phyloP scores from a whole-genome alignment of 2,329 filamentous ascomycete species.

The Coniochaeta sp. region DNA sequence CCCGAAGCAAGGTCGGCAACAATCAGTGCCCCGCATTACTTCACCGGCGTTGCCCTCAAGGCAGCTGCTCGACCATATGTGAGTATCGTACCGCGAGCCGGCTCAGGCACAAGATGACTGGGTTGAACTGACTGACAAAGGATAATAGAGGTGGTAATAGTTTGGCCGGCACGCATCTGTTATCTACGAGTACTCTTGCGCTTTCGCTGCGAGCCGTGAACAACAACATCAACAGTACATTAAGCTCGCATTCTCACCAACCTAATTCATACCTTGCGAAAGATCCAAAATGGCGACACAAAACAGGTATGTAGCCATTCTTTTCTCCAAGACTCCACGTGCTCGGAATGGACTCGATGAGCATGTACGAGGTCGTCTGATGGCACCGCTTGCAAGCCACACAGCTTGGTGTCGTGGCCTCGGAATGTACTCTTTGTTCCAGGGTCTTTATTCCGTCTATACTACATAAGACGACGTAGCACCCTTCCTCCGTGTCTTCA shows the following conservation, averaged over 20 bases:
- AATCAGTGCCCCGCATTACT: background rate
- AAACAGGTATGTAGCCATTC: background rate
- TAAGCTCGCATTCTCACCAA: background rate
- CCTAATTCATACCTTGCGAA: background rate
- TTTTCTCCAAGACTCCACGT: background rate
- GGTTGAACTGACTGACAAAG: background rate
- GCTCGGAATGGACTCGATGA: background rate
- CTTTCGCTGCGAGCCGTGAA: background rate
- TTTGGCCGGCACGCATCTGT: background rate
- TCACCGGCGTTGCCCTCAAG: background rate
- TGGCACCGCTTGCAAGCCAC: background rate
- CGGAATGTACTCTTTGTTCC: background rate
- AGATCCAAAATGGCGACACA: background rate
- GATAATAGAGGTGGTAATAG: background rate
- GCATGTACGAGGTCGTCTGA: background rate
- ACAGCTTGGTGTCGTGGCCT: background rate
- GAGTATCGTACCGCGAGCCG: background rate
- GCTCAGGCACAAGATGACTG: background rate
- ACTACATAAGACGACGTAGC: background rate
- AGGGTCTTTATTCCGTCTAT: background rate
- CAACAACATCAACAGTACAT: background rate
- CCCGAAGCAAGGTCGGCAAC: background rate
- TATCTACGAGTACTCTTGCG: background rate
- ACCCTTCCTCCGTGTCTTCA: background rate
- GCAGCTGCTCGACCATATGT: background rate